Evolutionary conservation across 1,139 yeast genomes (phyloP).

Genomic region (Arxiozyma heterogenica): DNA sequence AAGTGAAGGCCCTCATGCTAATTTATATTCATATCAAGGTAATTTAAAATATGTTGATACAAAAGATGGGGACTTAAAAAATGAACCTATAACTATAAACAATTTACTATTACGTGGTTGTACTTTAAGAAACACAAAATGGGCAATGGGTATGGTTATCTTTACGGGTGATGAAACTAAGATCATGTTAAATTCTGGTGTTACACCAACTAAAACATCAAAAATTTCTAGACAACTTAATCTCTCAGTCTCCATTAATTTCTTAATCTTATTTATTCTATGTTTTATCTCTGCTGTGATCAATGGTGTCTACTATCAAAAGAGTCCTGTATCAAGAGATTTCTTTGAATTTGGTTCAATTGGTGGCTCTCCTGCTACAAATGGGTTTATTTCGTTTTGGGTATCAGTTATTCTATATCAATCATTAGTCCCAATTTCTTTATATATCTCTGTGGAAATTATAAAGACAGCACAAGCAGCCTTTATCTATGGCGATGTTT

Average conservation of each 20-base stretch:
- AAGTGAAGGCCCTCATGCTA: constrained; percentile 82
- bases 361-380: constrained; percentile 56
- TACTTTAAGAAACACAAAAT: constrained; percentile 81
- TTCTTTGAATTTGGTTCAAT: constrained; percentile 65
- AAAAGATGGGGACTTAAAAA: constrained; percentile 37
- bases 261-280: constrained; percentile 59
- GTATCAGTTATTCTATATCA: constrained; percentile 86
- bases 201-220: constrained; percentile 82
- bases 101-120: constrained; percentile 84
- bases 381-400: constrained; percentile 79
- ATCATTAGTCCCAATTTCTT: constrained; percentile 86
- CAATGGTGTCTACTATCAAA: constrained; percentile 66
- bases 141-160: constrained; percentile 84
- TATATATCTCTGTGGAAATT: constrained; percentile 89
- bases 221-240: constrained; percentile 79
- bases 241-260: constrained; percentile 70
- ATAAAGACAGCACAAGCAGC: constrained; percentile 91
- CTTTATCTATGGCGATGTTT: constrained; percentile 79
- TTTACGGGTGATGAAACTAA: constrained; percentile 90
- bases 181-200: constrained; percentile 87
- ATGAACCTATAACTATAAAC: constrained; percentile 72
- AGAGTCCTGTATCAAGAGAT: constrained; percentile 45
- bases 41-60: constrained; percentile 35
- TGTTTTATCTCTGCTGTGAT: constrained; percentile 78
- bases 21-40: constrained; percentile 80